These are phyloP conservation scores for Conoideocrella luteorostrata DNA, from an alignment of 2,329 filamentous ascomycete genomes.

Conservation along the genomic window DNA sequence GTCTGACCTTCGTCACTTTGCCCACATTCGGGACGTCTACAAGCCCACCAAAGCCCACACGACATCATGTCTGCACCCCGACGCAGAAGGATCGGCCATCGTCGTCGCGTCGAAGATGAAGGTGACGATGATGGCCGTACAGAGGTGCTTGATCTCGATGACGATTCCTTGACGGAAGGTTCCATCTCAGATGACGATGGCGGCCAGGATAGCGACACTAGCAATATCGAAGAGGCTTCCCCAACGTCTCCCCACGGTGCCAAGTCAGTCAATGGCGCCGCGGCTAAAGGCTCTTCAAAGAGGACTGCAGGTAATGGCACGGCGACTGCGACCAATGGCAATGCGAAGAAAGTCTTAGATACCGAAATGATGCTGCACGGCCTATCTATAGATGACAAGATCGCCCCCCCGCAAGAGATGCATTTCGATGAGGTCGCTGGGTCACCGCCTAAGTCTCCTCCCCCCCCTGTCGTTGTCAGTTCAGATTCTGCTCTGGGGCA, in stretches of 20 bases:
- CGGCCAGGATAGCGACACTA: conserved; percentile 57
- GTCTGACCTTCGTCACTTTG: conserved; percentile 20
- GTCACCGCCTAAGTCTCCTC: conserved; percentile 33
- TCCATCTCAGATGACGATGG: conserved; percentile 57
- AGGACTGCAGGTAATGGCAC: conserved; percentile 34
- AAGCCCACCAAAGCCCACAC: conserved; percentile 1
- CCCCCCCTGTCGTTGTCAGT: conserved; percentile 49
- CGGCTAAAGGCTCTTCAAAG: conserved; percentile 23
- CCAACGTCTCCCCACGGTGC: conserved; percentile 38
- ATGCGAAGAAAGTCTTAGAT: conserved; percentile 37
- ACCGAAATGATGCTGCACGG: conserved; percentile 55
- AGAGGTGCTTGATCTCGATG: conserved; percentile 52
- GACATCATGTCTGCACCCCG: conserved; percentile 37
- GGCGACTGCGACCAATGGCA: conserved; percentile 28
- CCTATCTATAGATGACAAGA: conserved; percentile 37
- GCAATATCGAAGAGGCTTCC: conserved; percentile 51
- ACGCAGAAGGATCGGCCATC: conserved; percentile 61
- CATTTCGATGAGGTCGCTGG: conserved; percentile 38
- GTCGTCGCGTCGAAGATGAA: conserved; percentile 64
- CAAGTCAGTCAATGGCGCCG: conserved; percentile 35
- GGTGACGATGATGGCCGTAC: conserved; percentile 59
- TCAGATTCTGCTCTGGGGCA: conserved; percentile 41
- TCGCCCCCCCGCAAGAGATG: conserved; percentile 36
- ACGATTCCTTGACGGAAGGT: conserved; percentile 60
- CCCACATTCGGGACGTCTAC: conserved; percentile 5